Evolutionary conservation across 208 protist species (phyloP).

Genomic region (Trypanosoma scelopori): DNA sequence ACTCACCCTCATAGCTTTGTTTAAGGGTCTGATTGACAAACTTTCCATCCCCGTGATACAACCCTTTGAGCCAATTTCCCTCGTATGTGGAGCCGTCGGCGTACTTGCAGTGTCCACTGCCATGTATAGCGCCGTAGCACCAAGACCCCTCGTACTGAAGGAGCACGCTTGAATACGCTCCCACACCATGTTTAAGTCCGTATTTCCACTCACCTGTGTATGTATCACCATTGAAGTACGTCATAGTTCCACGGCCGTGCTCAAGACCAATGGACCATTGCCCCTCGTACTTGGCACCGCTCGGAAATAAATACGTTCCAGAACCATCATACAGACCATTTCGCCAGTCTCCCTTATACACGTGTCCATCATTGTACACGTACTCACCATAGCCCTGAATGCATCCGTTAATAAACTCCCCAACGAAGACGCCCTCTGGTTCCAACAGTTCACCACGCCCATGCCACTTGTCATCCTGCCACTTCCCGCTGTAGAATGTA

Average conservation of each 20-base stretch:
- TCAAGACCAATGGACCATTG: slow-evolving; percentile 65
- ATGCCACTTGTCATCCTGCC: slow-evolving; percentile 78
- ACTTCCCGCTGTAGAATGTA: slow-evolving; percentile 81
- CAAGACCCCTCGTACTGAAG: slow-evolving; percentile 76
- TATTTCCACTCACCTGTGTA: slow-evolving; percentile 78
- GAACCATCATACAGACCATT: slow-evolving; percentile 71
- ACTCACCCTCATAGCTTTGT: slow-evolving; percentile 62
- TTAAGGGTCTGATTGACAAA: slow-evolving; percentile 27
- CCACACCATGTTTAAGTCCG: slow-evolving; percentile 69
- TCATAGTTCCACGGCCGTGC: slow-evolving; percentile 70
- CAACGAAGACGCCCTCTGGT: slow-evolving; percentile 74
- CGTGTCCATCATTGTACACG: slow-evolving; percentile 81
- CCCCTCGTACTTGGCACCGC: slow-evolving; percentile 77
- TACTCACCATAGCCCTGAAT: slow-evolving; percentile 89
- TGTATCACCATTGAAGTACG: slow-evolving; percentile 76
- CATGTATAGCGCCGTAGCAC: slow-evolving; percentile 60
- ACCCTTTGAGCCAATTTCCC: slow-evolving; percentile 64
- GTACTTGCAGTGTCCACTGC: slow-evolving; percentile 63
- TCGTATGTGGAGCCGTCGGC: slow-evolving; percentile 69
- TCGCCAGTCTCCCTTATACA: slow-evolving; percentile 90
- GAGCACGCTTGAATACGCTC: slow-evolving; percentile 57
- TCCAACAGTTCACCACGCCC: slow-evolving; percentile 83
- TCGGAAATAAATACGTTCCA: slow-evolving; percentile 70
- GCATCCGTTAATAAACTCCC: slow-evolving; percentile 75
- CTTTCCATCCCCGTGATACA: slow-evolving; percentile 65